A percentile compares a stretch with the other conserved stretches of the same genome.
Conservation (phyloP, 805 yeast genomes). For the Metschnikowia borealis region DNA sequence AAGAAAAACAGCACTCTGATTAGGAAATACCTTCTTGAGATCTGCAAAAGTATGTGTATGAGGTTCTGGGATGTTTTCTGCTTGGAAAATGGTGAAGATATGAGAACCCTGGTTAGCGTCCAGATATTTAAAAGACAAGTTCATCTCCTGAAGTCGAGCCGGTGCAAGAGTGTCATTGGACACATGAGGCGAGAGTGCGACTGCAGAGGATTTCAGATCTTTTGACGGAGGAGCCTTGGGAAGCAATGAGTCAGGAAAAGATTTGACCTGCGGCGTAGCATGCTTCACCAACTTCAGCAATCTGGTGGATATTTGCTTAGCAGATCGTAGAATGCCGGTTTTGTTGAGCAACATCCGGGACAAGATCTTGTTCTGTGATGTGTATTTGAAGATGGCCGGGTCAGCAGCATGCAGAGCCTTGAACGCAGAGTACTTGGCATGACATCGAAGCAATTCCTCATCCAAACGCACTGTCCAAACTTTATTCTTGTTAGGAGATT, state of each 20-base stretch:
- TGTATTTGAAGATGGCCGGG: constrained; percentile 25
- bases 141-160: constrained; percentile 8
- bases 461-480: constrained; percentile 38
- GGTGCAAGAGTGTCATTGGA: neutral
- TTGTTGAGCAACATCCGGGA: constrained; percentile 37
- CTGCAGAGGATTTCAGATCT: neutral
- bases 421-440: constrained; percentile 31
- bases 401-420: constrained; percentile 22
- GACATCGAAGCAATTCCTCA: constrained; percentile 32
- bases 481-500: constrained; percentile 9
- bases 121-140: constrained; percentile 13
- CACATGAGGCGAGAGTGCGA: neutral
- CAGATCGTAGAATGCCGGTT: constrained; percentile 33
- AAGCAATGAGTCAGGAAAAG: neutral
- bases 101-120: constrained; percentile 7
- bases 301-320: constrained; percentile 31
- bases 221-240: neutral
- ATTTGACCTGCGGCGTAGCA: neutral
- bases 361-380: constrained; percentile 37
- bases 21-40: constrained; percentile 4
- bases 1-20: constrained; percentile 6
- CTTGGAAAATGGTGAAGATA: constrained; percentile 8
- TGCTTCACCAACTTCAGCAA: constrained; percentile 10
- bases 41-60: neutral
- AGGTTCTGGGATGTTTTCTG: neutral